Evolutionary conservation across 495 filamentous ascomycete species (phyloP), one percentile per base, ranked within the genome.

Genomic region (Neurospora sp.): DNA sequence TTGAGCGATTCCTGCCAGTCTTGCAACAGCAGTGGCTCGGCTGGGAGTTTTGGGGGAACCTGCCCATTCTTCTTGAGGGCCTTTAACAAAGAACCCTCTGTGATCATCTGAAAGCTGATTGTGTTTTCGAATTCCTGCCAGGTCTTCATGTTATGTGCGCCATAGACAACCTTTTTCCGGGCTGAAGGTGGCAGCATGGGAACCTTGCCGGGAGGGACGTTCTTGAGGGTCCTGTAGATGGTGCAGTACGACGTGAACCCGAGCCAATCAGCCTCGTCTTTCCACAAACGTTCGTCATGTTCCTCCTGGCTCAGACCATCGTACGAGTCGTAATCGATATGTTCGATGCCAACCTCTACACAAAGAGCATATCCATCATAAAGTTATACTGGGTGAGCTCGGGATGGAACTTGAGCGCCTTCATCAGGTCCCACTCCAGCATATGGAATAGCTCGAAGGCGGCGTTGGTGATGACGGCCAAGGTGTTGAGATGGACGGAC

Each of bases 391-490:
- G n/a, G 14, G 74, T 54, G 18, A 81, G 54, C 1, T 72, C 16
- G 5, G 72, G 77, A 20, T 48, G 39, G n/a, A 54, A 66, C 23
- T 73, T 73, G 10, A 80, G 70, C 12, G 71, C 59, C 40, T 40
- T 70, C 8, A 74, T 18, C 2, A 82, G 62, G 9, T 82, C 80
- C 44, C 70, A n/a, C 66, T 81, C 79, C n/a, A 80, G 70, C 70
- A 72, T 42, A 23, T 81, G 77, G 70, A 81, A 77, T 27, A 81
- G 69, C 31, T 82, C 77, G 71, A 76, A 81, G 46, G 80, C 80
- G 18, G 79, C 78, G 41, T 81, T 79, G 14, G 76, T 80, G n/a
- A 81, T 62, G 69, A 78, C 73, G 18, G 77, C 74, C 10, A 81
- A 72, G 23, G 77, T 77, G 46, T 69, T 46, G 5, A 79, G 71